These are phyloP conservation scores for Penicillium lagena DNA, from an alignment of 495 filamentous ascomycete species.

Conservation along the genomic window DNA sequence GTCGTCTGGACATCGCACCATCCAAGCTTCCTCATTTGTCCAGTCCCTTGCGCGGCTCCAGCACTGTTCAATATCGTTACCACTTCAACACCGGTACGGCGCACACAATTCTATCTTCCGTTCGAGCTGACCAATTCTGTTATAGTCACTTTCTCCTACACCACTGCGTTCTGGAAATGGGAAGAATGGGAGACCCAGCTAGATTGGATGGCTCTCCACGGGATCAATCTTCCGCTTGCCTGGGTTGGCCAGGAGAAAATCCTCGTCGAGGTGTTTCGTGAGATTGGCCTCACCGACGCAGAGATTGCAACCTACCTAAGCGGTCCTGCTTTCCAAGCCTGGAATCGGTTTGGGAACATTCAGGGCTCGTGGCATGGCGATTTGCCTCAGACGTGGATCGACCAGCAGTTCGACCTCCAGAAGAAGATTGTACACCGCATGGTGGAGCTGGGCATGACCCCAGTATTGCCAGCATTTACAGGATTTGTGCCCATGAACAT, in stretches of 20 bases:
- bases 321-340: conserved; percentile 49
- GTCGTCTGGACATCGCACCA: conserved; percentile 13
- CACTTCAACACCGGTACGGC: conserved; percentile 41
- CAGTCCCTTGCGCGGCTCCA: conserved; percentile 12
- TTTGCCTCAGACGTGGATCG: conserved; percentile 39
- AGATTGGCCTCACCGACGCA: conserved; percentile 37
- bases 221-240: conserved; percentile 46
- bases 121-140: no score
- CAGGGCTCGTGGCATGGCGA: conserved; percentile 43
- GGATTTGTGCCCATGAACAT: conserved; percentile 42
- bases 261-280: conserved; percentile 41
- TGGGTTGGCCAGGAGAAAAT: conserved; percentile 50
- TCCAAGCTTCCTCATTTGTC: conserved; percentile 7
- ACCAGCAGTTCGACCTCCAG: conserved; percentile 39
- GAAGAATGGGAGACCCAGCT: conserved; percentile 48
- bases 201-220: conserved; percentile 49
- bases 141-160: conserved; percentile 49
- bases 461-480: conserved; percentile 41
- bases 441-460: conserved; percentile 49
- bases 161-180: conserved; percentile 48
- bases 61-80: conserved; percentile 47
- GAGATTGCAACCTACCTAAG: conserved; percentile 41
- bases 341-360: conserved; percentile 52
- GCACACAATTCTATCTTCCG: no score
- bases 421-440: conserved; percentile 44